Evolutionary conservation across 495 filamentous ascomycete species (phyloP), one percentile per base, ranked within the genome.

Genomic region (Trichoderma virens): DNA sequence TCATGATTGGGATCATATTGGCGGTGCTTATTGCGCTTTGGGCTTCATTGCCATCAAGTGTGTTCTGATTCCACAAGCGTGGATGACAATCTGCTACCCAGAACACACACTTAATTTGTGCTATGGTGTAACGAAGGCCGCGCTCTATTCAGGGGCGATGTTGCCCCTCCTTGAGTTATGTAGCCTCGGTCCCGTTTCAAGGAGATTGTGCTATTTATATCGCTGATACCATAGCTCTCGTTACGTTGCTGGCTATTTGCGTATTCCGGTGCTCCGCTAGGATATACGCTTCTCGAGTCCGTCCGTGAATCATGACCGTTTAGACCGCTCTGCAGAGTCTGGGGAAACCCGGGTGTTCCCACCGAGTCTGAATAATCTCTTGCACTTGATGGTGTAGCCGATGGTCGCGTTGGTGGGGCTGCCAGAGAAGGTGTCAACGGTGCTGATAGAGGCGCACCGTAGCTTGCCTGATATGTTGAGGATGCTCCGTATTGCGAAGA

Each of bases 401-500:
- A 30, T n/a, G 47, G 1, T 28, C 47, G 47, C 16, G 6, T 5
- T 13, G 3, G 47, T 27, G 47, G 47, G 2, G 20, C 23, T 54
- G 47, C 47, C 47, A 54, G 20, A 25, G 47, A 54, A 54, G 47
- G 47, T 13, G 47, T 56, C 7, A 56, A 23, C 30, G 82, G 80
- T 16, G 81, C 81, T 6, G 80, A 77, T 3, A 85, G 71, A 3
- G 82, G 82, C 14, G 79, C 80, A 3, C 80, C 78, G 65, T 82
- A 84, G 64, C 81, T 75, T 38, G 74, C 72, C 38, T 81, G 78
- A 71, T 83, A 78, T 14, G 79, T 73, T 38, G 78, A 76, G 64
- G 77, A 70, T 13, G 65, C 65, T 18, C 75, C 73, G 38, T 79
- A 72, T 20, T 80, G 78, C 0, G 75, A 54, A 13, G 75, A 71